phyloP scores from a whole-genome alignment of 805 yeast genomes.

The Pichia sporocuriosa region DNA sequence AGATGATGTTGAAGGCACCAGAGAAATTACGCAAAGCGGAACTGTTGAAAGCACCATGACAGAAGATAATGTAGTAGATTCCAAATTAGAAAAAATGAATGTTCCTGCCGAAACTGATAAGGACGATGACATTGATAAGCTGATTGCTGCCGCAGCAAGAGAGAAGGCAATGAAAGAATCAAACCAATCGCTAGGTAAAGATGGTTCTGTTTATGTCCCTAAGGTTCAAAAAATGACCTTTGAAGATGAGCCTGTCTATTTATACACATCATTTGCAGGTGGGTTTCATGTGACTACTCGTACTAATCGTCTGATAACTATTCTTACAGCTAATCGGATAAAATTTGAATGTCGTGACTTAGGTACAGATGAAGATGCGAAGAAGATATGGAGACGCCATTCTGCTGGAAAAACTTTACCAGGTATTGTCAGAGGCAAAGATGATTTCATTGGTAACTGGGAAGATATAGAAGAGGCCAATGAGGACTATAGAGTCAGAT shows the following conservation, averaged over 20 bases:
- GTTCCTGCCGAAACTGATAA: conserved; percentile 10
- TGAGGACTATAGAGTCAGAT: conserved; percentile 63
- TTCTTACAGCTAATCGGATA: conserved; percentile 67
- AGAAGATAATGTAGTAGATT: conserved; percentile 2
- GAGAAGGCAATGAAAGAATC: conserved; percentile 17
- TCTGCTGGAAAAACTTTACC: conserved; percentile 71
- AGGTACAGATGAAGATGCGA: conserved; percentile 84
- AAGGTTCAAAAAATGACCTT: conserved; percentile 29
- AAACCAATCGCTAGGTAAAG: conserved; percentile 2
- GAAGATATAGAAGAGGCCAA: conserved; percentile 81
- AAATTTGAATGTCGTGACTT: conserved; percentile 65
- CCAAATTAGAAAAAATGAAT: no score
- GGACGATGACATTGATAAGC: conserved; percentile 22
- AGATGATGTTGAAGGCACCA: no score
- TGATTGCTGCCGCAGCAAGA: conserved; percentile 24
- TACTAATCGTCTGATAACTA: conserved; percentile 69
- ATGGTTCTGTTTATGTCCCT: conserved; percentile 29
- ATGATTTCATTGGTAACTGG: conserved; percentile 79
- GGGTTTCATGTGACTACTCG: conserved; percentile 73
- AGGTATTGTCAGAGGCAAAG: conserved; percentile 77
- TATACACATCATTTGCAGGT: conserved; percentile 83
- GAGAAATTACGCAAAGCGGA: no score
- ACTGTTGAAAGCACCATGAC: no score
- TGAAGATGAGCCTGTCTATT: conserved; percentile 57
- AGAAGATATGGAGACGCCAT: conserved; percentile 74